These are phyloP conservation scores for Rugonectria rugulosa DNA, from an alignment of 2,329 filamentous ascomycete species.

Conservation along the genomic window DNA sequence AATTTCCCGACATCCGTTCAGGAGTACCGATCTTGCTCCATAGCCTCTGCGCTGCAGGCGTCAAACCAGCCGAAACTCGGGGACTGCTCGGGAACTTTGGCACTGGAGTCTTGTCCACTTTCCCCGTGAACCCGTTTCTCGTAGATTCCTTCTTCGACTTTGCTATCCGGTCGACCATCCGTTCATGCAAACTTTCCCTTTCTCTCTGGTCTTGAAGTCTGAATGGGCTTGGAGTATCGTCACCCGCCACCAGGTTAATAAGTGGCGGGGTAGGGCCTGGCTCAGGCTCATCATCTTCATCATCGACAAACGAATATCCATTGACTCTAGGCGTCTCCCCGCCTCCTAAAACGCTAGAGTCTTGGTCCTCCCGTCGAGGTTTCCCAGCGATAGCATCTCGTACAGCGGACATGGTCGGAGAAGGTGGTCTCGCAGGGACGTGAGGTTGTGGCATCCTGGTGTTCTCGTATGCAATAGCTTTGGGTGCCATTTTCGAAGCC, in stretches of 20 bases:
- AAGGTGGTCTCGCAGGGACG: conserved; percentile 63
- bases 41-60: conserved; percentile 76
- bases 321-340: conserved; percentile 89
- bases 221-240: conserved; percentile 81
- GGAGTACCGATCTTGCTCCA: conserved; percentile 67
- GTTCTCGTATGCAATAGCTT: conserved; percentile 80
- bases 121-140: conserved; percentile 66
- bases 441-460: conserved; percentile 73
- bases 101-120: conserved; percentile 65
- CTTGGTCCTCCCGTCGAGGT: conserved; percentile 67
- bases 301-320: conserved; percentile 93
- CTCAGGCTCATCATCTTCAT: conserved; percentile 64
- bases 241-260: conserved; percentile 66
- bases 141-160: conserved; percentile 72
- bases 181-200: conserved; percentile 82
- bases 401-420: conserved; percentile 84
- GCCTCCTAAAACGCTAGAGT: conserved; percentile 58
- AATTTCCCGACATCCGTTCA: conserved; percentile 41
- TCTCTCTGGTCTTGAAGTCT: conserved; percentile 76
- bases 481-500: conserved; percentile 77
- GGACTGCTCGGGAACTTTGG: conserved; percentile 75
- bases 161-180: conserved; percentile 84
- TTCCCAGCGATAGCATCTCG: conserved; percentile 83
- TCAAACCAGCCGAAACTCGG: conserved; percentile 64
- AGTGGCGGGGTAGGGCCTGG: conserved; percentile 41